Percentiles rank a stretch among this genome's conserved stretches.
These are phyloP conservation scores for Suillus subaureus DNA, from an alignment of 768 basidiomycete species.

Conservation along the genomic window DNA sequence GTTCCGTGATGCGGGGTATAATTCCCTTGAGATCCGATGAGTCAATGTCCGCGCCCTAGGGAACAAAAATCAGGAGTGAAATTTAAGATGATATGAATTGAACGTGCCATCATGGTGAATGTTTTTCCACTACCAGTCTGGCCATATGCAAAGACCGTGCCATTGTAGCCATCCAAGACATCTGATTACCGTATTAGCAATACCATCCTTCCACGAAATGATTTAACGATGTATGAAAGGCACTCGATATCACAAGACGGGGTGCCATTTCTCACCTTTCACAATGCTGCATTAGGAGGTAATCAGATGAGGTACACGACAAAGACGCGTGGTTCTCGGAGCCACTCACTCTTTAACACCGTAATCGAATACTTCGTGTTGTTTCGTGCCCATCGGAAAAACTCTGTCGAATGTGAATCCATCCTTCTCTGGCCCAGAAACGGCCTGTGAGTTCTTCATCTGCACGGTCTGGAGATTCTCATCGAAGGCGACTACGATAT, in stretches of 20 bases:
- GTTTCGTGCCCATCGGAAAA: constrained; percentile 89
- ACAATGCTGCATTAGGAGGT: constrained; percentile 64
- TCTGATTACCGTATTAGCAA: constrained; percentile 51
- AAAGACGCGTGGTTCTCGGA: constrained; percentile 7
- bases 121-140: constrained; percentile 98
- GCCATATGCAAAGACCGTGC: constrained; percentile 96
- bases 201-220: not conserved
- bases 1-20: constrained; percentile 97
- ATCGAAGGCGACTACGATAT: constrained; percentile 88
- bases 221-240: constrained; percentile 1
- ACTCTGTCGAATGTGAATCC: constrained; percentile 98
- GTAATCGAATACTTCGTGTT: constrained; percentile 96
- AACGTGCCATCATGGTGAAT: constrained; percentile 95
- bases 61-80: constrained; percentile 10
- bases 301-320: constrained; percentile 21
- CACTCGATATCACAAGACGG: not conserved
- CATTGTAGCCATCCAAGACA: constrained; percentile 98
- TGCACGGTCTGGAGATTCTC: constrained; percentile 84
- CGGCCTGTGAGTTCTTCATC: constrained; percentile 68
- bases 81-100: constrained; percentile 9
- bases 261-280: constrained; percentile 57
- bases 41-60: constrained; percentile 95
- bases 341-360: constrained; percentile 90
- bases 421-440: constrained; percentile 90
- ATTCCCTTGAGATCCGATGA: constrained; percentile 91